Conservation (phyloP, 2,329 filamentous ascomycete genomes). For the Beauveria varroae region DNA sequence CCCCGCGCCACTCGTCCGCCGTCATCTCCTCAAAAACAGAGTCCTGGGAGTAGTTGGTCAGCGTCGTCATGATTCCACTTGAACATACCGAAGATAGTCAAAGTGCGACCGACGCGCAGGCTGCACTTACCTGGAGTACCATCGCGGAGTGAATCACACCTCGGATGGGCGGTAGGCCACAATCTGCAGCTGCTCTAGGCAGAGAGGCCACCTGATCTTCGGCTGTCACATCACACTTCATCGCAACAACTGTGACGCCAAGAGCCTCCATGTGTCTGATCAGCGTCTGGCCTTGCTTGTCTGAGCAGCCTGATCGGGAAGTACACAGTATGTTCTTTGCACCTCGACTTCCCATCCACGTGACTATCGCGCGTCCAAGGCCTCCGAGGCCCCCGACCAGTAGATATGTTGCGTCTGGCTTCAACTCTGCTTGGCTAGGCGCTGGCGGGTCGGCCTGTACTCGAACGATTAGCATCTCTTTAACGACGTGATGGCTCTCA, state of each 20-base stretch:
- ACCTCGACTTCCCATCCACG: not conserved
- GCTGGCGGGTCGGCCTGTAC: not conserved
- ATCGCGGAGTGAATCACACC: slow-evolving; percentile 32
- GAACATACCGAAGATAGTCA: not conserved
- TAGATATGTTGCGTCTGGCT: not conserved
- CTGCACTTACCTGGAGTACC: slow-evolving; percentile 17
- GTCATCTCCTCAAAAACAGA: slow-evolving; percentile 22
- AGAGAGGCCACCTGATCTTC: not conserved
- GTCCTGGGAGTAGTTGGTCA: not conserved
- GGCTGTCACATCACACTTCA: slow-evolving; percentile 20
- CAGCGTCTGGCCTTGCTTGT: not conserved
- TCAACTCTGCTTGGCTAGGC: not conserved
- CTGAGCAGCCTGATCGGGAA: slow-evolving; percentile 8
- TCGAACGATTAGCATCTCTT: not conserved
- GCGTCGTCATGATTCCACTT: not conserved
- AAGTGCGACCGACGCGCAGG: not conserved
- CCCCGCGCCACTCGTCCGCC: slow-evolving; percentile 21
- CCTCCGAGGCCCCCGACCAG: not conserved
- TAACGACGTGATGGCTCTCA: not conserved
- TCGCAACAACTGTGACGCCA: slow-evolving; percentile 16
- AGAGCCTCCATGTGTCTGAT: not conserved
- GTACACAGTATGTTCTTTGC: slow-evolving; percentile 20
- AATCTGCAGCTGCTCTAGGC: slow-evolving; percentile 2
- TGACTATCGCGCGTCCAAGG: not conserved
- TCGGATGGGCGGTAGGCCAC: slow-evolving; percentile 23